phyloP scores from a whole-genome alignment of 192 early-diverging fungal genomes.

The Dissophora ornata region DNA sequence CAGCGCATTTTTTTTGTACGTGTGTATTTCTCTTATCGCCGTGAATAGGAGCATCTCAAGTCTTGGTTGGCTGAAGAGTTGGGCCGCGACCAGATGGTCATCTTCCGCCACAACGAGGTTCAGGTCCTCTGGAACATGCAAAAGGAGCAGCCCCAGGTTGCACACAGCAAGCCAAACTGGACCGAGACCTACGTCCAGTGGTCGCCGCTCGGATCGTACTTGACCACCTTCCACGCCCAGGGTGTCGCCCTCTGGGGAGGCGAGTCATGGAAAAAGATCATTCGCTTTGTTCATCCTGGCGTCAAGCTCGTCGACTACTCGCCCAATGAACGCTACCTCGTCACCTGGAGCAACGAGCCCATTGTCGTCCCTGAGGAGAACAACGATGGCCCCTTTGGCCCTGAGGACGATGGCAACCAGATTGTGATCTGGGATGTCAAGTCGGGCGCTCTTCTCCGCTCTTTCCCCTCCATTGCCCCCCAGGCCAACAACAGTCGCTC shows the following conservation, averaged over 20 bases:
- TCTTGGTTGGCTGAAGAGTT: conserved; percentile 89
- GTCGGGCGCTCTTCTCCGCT: conserved; percentile 87
- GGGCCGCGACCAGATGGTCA: conserved; percentile 92
- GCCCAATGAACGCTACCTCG: conserved; percentile 93
- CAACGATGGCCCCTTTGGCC: conserved; percentile 73
- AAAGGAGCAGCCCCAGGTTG: conserved; percentile 82
- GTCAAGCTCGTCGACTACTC: conserved; percentile 93
- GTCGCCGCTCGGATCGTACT: conserved; percentile 95
- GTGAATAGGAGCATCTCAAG: conserved; percentile 89
- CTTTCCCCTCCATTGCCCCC: conserved; percentile 72
- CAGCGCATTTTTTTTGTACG: too few species aligned
- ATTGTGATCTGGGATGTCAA: conserved; percentile 91
- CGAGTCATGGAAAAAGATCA: conserved; percentile 88
- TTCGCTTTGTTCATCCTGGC: conserved; percentile 90
- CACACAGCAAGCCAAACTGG: conserved; percentile 83
- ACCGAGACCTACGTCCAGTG: conserved; percentile 94
- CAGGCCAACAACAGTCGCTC: conserved; percentile 60
- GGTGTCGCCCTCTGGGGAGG: conserved; percentile 98
- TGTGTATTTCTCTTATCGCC: too few species aligned
- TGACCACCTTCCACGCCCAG: conserved; percentile 93
- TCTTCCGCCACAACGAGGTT: conserved; percentile 88
- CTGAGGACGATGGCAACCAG: conserved; percentile 79
- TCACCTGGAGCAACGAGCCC: conserved; percentile 91
- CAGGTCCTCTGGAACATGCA: conserved; percentile 93
- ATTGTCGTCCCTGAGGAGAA: conserved; percentile 79